Base-by-base conservation (phyloP, 495 filamentous ascomycete genomes). In the Astrothelium macrocarpum region DNA sequence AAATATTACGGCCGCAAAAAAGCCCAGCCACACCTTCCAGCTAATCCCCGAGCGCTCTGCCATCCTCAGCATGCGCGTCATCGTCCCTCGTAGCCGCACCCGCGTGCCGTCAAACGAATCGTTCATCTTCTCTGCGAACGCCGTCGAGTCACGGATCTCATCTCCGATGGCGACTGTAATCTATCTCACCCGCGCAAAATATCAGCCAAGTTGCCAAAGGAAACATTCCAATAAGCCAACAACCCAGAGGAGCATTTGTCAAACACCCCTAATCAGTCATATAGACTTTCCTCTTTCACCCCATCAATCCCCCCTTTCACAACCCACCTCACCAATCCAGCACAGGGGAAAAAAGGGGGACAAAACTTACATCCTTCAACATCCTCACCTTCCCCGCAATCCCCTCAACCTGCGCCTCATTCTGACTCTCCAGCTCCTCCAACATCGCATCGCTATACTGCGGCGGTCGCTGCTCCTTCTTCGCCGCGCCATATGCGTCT, bases 51-150 rank as follows among this genome's bases (percentile, higher is more conserved):
- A 95, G 69, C 85, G 79, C 77, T 96, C 86, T 3, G 94, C 95
- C 94, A 98, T 97, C 64, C 91, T 73, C 63, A 97, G 77, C 94
- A 98, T 98, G 32, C 91, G 80, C 70, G 90, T 96, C 94, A 98
- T 97, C 45, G 95, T 97, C 45, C 92, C 90, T 20, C 85, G 80
- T 65, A 98, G 76, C 68, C 88, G 80, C 31, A 90, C 73, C 59
- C 91, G 79, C 53, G 95, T 95, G 67, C 80, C 83, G 67, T 97
- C 94, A 71, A 97, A 98, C 4, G 84, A 82, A 61, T 95, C 88
- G 72, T 97, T 96, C 88, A 91, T 91, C 71, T 87, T 88, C 69
- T 91, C 88, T 12, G 90, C 86, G 5, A 97, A 82, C 7, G 88
- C 84, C 7, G 90, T 87, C 10, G 88, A 91, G 63, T 92, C 86